Evolutionary conservation across 331 rosid species (phyloP).

Genomic region (Arachis monticola): DNA sequence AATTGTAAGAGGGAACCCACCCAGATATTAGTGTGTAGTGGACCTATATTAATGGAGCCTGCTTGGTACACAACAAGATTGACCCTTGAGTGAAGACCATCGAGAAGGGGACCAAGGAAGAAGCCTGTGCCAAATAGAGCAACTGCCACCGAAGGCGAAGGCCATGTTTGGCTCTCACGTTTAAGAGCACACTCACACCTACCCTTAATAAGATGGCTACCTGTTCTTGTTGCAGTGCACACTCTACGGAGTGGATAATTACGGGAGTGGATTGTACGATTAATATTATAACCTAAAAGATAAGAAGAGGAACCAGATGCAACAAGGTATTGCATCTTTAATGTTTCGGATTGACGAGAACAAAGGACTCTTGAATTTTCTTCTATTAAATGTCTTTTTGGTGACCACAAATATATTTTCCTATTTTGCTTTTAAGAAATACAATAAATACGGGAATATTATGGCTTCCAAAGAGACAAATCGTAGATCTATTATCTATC

Average conservation of each 20-base stretch:
- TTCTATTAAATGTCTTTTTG: not conserved
- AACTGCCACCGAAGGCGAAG: slow-evolving; percentile 57
- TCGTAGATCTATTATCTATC: no score
- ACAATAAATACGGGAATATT: no score
- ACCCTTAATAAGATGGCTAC: not conserved
- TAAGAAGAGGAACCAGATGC: slow-evolving; percentile 45
- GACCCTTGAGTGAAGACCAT: slow-evolving; percentile 86
- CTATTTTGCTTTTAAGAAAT: no score
- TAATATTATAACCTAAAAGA: slow-evolving; percentile 28
- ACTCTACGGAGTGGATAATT: slow-evolving; percentile 8
- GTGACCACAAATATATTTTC: not conserved
- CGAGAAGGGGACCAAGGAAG: slow-evolving; percentile 74
- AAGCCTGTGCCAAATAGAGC: slow-evolving; percentile 75
- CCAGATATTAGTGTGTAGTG: slow-evolving; percentile 68
- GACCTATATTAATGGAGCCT: slow-evolving; percentile 59
- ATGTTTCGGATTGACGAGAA: not conserved
- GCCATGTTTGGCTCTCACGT: slow-evolving; percentile 53
- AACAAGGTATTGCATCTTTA: slow-evolving; percentile 48
- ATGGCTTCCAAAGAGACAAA: no score
- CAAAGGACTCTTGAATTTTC: not conserved
- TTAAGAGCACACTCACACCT: slow-evolving; percentile 44
- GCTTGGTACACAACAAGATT: slow-evolving; percentile 67
- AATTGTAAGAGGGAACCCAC: slow-evolving; percentile 37
- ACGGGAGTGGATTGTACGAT: not conserved
- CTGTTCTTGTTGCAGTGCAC: not conserved